Evolutionary conservation across 805 yeast genomes (phyloP).

Genomic region (Wickerhamiella kurtzmanii): DNA sequence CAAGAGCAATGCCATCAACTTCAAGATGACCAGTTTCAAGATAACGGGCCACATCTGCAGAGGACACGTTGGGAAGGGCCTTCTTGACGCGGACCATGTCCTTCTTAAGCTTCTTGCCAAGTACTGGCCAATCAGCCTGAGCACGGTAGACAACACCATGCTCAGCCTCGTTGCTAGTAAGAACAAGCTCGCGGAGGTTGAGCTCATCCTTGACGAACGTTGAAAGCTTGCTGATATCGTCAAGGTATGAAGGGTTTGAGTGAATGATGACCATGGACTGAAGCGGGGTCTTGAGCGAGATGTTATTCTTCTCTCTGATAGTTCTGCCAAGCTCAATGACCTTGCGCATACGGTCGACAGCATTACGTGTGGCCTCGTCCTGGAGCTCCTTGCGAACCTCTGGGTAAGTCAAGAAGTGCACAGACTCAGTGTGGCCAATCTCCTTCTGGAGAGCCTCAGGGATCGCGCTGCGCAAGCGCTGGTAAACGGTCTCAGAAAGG

Average conservation of each 20-base stretch:
- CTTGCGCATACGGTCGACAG: constrained; percentile 91
- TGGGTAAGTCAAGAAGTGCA: constrained; percentile 91
- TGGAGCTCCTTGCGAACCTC: constrained; percentile 63
- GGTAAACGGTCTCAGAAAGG: constrained; percentile 81
- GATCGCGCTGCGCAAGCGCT: constrained; percentile 42
- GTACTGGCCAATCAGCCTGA: constrained; percentile 97
- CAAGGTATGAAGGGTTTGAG: constrained; percentile 57
- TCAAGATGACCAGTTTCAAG: constrained; percentile 57
- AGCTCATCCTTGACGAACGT: constrained; percentile 78
- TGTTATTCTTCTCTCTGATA: constrained; percentile 89
- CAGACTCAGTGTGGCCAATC: constrained; percentile 52
- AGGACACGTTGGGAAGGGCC: constrained; percentile 70
- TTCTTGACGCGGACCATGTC: constrained; percentile 91
- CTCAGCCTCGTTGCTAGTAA: constrained; percentile 80
- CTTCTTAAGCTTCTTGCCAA: constrained; percentile 92
- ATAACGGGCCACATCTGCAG: constrained; percentile 70
- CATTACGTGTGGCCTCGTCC: constrained; percentile 70
- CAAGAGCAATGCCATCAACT: constrained; percentile 81
- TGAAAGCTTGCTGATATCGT: constrained; percentile 65
- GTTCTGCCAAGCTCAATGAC: constrained; percentile 93
- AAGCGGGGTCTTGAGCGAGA: constrained; percentile 90
- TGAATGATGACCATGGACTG: constrained; percentile 77
- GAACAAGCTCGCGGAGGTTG: constrained; percentile 75
- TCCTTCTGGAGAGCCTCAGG: constrained; percentile 27
- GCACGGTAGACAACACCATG: constrained; percentile 88